Base-by-base conservation (phyloP, 108 stramenopile species). In the Pelagomonas calceolata region DNA sequence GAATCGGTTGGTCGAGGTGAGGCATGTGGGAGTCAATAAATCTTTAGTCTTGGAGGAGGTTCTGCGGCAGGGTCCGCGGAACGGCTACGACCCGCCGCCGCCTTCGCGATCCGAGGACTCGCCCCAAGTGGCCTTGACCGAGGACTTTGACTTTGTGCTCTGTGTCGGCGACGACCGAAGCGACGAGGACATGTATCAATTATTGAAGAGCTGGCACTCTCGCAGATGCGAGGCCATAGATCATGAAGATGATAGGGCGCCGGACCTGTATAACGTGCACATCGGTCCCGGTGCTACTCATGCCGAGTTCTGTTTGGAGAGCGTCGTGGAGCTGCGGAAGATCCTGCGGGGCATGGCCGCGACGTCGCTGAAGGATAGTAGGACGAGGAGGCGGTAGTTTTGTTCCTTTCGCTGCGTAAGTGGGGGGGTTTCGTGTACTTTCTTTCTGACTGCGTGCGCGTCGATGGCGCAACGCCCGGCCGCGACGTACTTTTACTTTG, bases 1-100 rank as follows among this genome's bases (percentile, higher is more conserved):
- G 18, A 69, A 68, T 14, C 79, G 81, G 0, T 86, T 86, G 73
- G 71, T 88, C 43, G 88, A 88, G 70, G 86, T 88, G 35, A 75
- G 88, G 9, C 88, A 86, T 15, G 33, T 64, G 14, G 88, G 86
- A 1, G 83, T 85, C n/a, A 77, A 80, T 79, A 88, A 88, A 75
- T 85, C 85, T 7, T 65, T 74, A 30, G 80, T 86, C 60, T 39
- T 81, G 18, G 63, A 64, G 45, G 75, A 76, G 35, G 68, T 86
- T 60, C 43, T 88, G 34, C 14, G 14, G 7, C 3, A 36, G 63
- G 44, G 44, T 67, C 32, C 72, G 75, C 64, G 65, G 51, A 43
- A 12, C 39, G 39, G 39, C 39, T 10, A 5, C 9, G 39, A 43
- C 39, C 12, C 39, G 39, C 39, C 39, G 9, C 9, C 9, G 9